Percentiles rank a stretch among this genome's conserved stretches.
phyloP scores from a whole-genome alignment of 139 green algal species.

The Chlamydomonas eustigma region DNA sequence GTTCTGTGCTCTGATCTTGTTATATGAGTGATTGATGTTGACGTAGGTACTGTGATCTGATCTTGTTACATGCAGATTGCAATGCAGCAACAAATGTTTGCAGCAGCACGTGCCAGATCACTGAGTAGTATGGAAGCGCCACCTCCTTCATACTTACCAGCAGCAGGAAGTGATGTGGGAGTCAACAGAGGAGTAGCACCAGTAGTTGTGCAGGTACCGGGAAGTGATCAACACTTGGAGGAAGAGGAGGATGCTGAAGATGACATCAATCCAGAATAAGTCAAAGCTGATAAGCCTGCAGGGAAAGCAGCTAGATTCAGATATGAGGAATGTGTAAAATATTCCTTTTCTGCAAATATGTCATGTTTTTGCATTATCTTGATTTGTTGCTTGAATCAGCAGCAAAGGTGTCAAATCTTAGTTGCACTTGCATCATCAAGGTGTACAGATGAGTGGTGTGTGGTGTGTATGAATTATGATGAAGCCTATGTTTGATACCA shows the following conservation, averaged over 20 bases:
- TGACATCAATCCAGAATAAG: conserved; percentile 85
- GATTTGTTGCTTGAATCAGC: too few relatives aligned
- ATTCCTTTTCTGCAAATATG: too few relatives aligned
- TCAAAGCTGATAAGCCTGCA: conserved; percentile 89
- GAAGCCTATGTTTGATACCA: too few relatives aligned
- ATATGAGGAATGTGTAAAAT: conserved; percentile 54
- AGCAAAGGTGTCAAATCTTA: too few relatives aligned
- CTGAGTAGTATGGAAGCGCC: conserved; percentile 28
- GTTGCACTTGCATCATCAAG: too few relatives aligned
- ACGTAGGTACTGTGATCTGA: too few relatives aligned
- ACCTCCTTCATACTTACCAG: conserved; percentile 35
- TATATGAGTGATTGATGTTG: too few relatives aligned
- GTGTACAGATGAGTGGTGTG: too few relatives aligned
- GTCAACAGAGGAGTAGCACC: background rate
- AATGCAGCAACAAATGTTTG: conserved; percentile 62
- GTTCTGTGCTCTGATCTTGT: too few relatives aligned
- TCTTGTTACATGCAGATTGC: too few relatives aligned
- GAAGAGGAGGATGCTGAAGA: conserved; percentile 49
- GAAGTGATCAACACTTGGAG: background rate
- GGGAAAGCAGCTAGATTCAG: conserved; percentile 45
- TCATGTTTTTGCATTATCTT: too few relatives aligned
- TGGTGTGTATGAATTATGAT: too few relatives aligned
- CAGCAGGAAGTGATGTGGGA: background rate
- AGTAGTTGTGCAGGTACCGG: background rate
- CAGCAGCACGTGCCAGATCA: conserved; percentile 37